phyloP scores from a whole-genome alignment of 2,329 filamentous ascomycete genomes.

The Botryotinia narcissicola region DNA sequence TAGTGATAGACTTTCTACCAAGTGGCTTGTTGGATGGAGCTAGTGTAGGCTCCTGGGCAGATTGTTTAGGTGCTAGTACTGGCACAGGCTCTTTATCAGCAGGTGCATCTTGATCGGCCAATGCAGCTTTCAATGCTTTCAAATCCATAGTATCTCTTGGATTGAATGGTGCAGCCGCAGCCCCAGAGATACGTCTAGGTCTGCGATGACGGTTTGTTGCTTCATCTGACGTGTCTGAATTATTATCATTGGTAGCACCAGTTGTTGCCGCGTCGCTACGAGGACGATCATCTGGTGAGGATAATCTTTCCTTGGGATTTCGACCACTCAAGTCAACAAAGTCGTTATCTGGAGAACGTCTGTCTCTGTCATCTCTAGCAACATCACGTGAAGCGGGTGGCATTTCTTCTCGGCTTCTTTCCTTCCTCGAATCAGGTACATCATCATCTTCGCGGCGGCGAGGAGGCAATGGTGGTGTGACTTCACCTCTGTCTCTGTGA shows the following conservation, averaged over 20 bases:
- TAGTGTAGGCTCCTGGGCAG: slow-evolving; percentile 15
- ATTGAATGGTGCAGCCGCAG: slow-evolving; percentile 34
- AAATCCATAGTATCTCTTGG: slow-evolving; percentile 39
- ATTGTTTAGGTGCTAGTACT: slow-evolving; percentile 20
- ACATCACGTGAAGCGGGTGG: neutral
- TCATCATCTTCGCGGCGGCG: slow-evolving; percentile 17
- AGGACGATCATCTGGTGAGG: slow-evolving; percentile 35
- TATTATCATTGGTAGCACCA: slow-evolving; percentile 27
- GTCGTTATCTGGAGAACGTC: slow-evolving; percentile 23
- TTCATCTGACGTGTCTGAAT: slow-evolving; percentile 33
- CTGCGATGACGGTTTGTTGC: slow-evolving; percentile 23
- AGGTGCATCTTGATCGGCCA: slow-evolving; percentile 32
- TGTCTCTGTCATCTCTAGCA: slow-evolving; percentile 18
- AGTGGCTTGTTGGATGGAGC: slow-evolving; percentile 22
- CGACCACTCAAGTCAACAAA: slow-evolving; percentile 38
- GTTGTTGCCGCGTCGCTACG: slow-evolving; percentile 24
- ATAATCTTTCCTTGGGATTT: slow-evolving; percentile 49
- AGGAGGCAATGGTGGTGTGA: slow-evolving; percentile 15
- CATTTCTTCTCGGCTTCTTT: slow-evolving; percentile 15
- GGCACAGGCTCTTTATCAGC: slow-evolving; percentile 24
- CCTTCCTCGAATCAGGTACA: neutral
- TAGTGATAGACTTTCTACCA: slow-evolving; percentile 27
- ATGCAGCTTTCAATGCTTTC: slow-evolving; percentile 36
- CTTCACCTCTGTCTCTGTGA: slow-evolving; percentile 27
- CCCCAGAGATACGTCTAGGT: slow-evolving; percentile 28